Evolutionary conservation across 1,139 yeast genomes (phyloP).

Genomic region (Candida sp.): DNA sequence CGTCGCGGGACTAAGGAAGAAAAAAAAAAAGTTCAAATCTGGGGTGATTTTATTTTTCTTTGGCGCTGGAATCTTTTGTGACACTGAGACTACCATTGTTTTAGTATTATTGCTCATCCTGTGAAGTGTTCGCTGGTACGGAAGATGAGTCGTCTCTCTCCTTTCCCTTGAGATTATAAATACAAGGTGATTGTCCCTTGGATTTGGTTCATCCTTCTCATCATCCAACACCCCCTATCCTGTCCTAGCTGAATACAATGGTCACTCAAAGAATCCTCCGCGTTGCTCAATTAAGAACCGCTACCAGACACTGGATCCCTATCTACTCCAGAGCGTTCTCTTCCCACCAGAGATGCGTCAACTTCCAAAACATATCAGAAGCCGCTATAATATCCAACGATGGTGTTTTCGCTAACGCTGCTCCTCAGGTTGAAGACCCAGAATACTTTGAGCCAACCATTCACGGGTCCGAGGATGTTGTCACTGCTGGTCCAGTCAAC

Average conservation of each 20-base stretch:
- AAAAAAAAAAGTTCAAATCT: not conserved
- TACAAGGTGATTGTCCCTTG: not conserved
- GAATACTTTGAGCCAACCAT: constrained; percentile 45
- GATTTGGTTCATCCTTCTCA: too few relatives aligned
- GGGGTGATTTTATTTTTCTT: not conserved
- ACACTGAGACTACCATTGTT: too few relatives aligned
- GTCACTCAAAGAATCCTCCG: constrained; percentile 36
- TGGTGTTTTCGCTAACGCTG: constrained; percentile 24
- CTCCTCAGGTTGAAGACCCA: constrained; percentile 19
- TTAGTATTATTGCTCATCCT: not conserved
- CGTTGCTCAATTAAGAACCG: constrained; percentile 44
- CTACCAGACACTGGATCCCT: constrained; percentile 53
- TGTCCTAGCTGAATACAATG: constrained; percentile 20
- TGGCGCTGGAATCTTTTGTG: not conserved
- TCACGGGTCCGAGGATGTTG: constrained; percentile 44
- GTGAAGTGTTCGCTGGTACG: not conserved
- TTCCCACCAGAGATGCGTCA: constrained; percentile 41
- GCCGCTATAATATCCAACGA: constrained; percentile 43
- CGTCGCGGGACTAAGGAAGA: not conserved
- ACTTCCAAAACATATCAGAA: constrained; percentile 38
- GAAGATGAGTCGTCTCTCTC: not conserved
- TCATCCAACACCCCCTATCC: not conserved
- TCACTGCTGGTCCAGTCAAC: constrained; percentile 52
- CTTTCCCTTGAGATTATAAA: not conserved
- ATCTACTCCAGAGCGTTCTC: constrained; percentile 27